phyloP scores from a whole-genome alignment of 192 early-diverging fungal species.

The Coemansia sp. region DNA sequence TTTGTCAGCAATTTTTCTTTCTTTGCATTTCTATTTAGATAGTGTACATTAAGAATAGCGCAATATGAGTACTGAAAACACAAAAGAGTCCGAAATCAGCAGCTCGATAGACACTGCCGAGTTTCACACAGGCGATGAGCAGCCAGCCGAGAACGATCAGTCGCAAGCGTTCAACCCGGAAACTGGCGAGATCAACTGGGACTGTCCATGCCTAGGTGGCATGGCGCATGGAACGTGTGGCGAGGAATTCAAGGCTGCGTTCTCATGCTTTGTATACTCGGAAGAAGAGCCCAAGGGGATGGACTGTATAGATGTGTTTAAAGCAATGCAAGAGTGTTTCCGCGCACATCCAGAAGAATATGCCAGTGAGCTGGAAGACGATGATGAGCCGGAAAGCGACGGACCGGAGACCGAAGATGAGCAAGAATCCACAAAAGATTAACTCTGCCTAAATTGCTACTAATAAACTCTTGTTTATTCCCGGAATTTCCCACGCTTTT shows the following conservation, averaged over 20 bases:
- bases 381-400: constrained; percentile 53
- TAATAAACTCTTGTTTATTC: background rate
- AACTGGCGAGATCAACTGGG: constrained; percentile 94
- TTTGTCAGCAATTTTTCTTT: too few relatives aligned
- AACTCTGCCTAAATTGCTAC: background rate
- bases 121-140: constrained; percentile 6
- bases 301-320: constrained; percentile 92
- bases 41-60: too few relatives aligned
- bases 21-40: too few relatives aligned
- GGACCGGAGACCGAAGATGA: constrained; percentile 7
- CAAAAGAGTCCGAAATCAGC: constrained; percentile 4
- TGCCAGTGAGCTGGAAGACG: constrained; percentile 68
- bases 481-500: constrained; percentile 1
- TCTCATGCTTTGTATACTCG: constrained; percentile 96
- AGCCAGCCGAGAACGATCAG: constrained; percentile 20
- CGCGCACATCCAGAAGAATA: constrained; percentile 90
- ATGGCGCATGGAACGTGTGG: constrained; percentile 98
- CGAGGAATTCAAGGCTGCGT: constrained; percentile 92
- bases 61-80: too few relatives aligned
- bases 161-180: constrained; percentile 70
- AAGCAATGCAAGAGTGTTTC: constrained; percentile 93
- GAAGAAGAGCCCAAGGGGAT: constrained; percentile 93
- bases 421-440: background rate
- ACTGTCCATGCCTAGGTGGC: constrained; percentile 89
- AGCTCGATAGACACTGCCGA: constrained; percentile 39